Evolutionary conservation across 2,329 filamentous ascomycete species (phyloP).

Genomic region (Gliomastix tumulicola): DNA sequence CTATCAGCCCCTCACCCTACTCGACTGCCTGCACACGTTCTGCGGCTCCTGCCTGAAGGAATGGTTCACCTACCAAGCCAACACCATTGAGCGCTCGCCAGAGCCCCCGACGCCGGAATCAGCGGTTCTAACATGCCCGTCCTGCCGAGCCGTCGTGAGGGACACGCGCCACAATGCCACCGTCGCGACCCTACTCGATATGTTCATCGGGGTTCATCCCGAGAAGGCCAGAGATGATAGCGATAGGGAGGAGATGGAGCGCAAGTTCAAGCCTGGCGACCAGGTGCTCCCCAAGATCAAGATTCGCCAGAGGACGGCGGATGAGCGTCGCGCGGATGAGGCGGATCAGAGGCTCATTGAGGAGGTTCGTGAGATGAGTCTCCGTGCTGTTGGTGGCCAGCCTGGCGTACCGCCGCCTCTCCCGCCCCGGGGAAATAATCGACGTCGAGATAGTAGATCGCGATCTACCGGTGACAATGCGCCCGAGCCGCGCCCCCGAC

Average conservation of each 20-base stretch:
- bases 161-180: conserved; percentile 87
- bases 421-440: conserved; percentile 17
- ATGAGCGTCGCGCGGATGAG: conserved; percentile 50
- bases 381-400: conserved; percentile 57
- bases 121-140: conserved; percentile 75
- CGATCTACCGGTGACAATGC: conserved; percentile 11
- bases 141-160: conserved; percentile 80
- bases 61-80: conserved; percentile 83
- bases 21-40: conserved; percentile 93
- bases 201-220: conserved; percentile 77
- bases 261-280: conserved; percentile 75
- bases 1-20: conserved; percentile 82
- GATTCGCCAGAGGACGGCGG: conserved; percentile 40
- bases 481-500: conserved; percentile 15
- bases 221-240: conserved; percentile 59
- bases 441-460: conserved; percentile 23
- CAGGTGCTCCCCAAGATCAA: conserved; percentile 63
- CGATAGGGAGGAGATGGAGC: conserved; percentile 71
- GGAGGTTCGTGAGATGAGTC: conserved; percentile 65
- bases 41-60: conserved; percentile 93
- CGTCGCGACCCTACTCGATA: conserved; percentile 82
- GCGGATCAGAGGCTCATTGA: conserved; percentile 65
- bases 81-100: conserved; percentile 44
- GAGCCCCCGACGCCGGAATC: conserved; percentile 39
- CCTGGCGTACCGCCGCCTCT: conserved; percentile 15